Conservation (phyloP, 805 yeast genomes). For the Zygosaccharomyces pseudorouxii region DNA sequence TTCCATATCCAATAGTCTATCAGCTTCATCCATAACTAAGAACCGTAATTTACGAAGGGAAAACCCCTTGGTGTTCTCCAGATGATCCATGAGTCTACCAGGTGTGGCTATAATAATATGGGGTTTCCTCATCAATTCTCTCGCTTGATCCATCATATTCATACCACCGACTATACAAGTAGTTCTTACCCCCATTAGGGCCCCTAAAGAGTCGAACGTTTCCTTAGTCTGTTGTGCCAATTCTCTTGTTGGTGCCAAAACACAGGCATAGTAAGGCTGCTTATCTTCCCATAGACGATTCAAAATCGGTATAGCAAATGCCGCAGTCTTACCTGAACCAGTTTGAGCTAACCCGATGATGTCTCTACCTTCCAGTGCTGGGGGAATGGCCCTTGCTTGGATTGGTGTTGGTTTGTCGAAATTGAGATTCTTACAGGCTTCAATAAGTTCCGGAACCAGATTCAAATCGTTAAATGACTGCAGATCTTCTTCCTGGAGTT, state of each 20-base stretch:
- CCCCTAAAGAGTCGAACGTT: slow-evolving; percentile 90
- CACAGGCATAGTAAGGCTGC: slow-evolving; percentile 82
- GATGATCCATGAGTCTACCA: slow-evolving; percentile 87
- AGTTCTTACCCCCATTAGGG: slow-evolving; percentile 86
- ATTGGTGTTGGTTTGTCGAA: slow-evolving; percentile 87
- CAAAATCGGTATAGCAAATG: slow-evolving; percentile 92
- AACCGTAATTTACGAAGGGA: slow-evolving; percentile 70
- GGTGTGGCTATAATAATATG: slow-evolving; percentile 96
- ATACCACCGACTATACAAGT: slow-evolving; percentile 94
- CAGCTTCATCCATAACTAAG: slow-evolving; percentile 96
- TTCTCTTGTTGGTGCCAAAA: slow-evolving; percentile 82
- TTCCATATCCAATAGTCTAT: slow-evolving; percentile 90
- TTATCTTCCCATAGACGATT: slow-evolving; percentile 90
- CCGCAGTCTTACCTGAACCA: slow-evolving; percentile 98
- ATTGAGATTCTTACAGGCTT: slow-evolving; percentile 71
- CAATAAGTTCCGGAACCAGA: slow-evolving; percentile 71
- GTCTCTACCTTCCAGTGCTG: slow-evolving; percentile 85
- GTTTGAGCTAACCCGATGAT: slow-evolving; percentile 96
- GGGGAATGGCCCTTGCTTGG: slow-evolving; percentile 86
- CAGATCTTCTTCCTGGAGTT: slow-evolving; percentile 24
- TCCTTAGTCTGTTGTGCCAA: slow-evolving; percentile 85
- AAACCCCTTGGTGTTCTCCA: slow-evolving; percentile 89
- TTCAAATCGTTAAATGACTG: slow-evolving; percentile 53
- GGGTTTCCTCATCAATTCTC: slow-evolving; percentile 90
- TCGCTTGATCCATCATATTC: slow-evolving; percentile 97